Evolutionary conservation across 2,329 filamentous ascomycete species (phyloP).

Genomic region (Xylariomycetidae sp.): DNA sequence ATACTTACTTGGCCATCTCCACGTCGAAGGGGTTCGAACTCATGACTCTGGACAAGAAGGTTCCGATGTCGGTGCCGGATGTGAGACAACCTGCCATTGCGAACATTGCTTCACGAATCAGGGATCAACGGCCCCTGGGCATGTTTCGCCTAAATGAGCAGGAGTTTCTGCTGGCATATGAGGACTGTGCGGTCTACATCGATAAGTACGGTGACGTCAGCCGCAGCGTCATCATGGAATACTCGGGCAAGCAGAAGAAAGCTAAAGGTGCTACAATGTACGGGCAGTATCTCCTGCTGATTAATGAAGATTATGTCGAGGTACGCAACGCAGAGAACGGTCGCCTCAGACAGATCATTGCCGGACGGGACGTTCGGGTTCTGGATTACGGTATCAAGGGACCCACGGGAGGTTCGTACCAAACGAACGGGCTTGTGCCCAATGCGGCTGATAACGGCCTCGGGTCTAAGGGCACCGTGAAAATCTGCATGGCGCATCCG

Average conservation of each 20-base stretch:
- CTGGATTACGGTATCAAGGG: constrained; percentile 78
- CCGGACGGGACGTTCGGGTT: constrained; percentile 82
- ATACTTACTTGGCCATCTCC: constrained; percentile 85
- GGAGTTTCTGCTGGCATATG: constrained; percentile 90
- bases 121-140: constrained; percentile 77
- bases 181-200: constrained; percentile 95
- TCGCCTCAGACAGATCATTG: constrained; percentile 86
- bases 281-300: constrained; percentile 85
- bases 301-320: constrained; percentile 95
- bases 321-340: constrained; percentile 96
- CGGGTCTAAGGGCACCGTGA: constrained; percentile 70
- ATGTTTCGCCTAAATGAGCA: constrained; percentile 95
- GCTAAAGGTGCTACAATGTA: constrained; percentile 84
- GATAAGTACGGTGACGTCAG: constrained; percentile 97
- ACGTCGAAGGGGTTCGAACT: constrained; percentile 93
- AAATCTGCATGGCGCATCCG: constrained; percentile 93
- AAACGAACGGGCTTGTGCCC: constrained; percentile 23
- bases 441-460: constrained; percentile 32
- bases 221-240: constrained; percentile 94
- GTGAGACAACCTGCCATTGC: constrained; percentile 72
- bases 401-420: constrained; percentile 46
- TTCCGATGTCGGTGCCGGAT: constrained; percentile 89
- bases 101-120: constrained; percentile 80
- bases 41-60: constrained; percentile 94
- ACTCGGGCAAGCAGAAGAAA: constrained; percentile 79